Evolutionary conservation across 1,139 yeast species (phyloP).

Genomic region (Yamadazyma atlantica): DNA sequence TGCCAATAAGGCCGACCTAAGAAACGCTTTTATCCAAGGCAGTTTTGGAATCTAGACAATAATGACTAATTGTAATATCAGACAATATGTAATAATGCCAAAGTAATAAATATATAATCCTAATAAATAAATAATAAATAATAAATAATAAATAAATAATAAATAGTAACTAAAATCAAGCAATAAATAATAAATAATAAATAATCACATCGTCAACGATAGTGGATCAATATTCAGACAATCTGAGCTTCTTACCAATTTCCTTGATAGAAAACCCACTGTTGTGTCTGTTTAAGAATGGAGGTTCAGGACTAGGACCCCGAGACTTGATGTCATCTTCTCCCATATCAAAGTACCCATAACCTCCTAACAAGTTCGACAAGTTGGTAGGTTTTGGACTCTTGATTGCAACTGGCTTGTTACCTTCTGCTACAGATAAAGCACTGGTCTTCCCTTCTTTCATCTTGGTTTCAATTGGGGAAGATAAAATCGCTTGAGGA

Average conservation of each 20-base stretch:
- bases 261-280: constrained; percentile 56
- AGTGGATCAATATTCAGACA: constrained; percentile 67
- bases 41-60: constrained; percentile 44
- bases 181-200: constrained; percentile 7
- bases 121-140: constrained; percentile 8
- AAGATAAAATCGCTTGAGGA: constrained; percentile 13
- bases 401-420: constrained; percentile 5
- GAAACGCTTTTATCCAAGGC: constrained; percentile 44
- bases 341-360: constrained; percentile 75
- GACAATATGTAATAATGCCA: too few relatives aligned
- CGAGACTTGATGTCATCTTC: constrained; percentile 69
- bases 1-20: constrained; percentile 37
- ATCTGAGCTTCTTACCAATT: constrained; percentile 69
- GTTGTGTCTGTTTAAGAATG: constrained; percentile 44
- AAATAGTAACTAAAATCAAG: constrained; percentile 4
- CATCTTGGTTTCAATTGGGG: constrained; percentile 16
- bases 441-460: constrained; percentile 3
- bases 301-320: constrained; percentile 70
- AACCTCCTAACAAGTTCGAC: constrained; percentile 70
- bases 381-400: constrained; percentile 20
- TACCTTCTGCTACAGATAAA: constrained; percentile 3
- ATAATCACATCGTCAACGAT: constrained; percentile 1
- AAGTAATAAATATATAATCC: constrained; percentile 6
- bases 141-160: constrained; percentile 4
- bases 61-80: too few relatives aligned